Evolutionary conservation across 495 filamentous ascomycete species (phyloP).

Genomic region (Aspergillus heteromorphus): DNA sequence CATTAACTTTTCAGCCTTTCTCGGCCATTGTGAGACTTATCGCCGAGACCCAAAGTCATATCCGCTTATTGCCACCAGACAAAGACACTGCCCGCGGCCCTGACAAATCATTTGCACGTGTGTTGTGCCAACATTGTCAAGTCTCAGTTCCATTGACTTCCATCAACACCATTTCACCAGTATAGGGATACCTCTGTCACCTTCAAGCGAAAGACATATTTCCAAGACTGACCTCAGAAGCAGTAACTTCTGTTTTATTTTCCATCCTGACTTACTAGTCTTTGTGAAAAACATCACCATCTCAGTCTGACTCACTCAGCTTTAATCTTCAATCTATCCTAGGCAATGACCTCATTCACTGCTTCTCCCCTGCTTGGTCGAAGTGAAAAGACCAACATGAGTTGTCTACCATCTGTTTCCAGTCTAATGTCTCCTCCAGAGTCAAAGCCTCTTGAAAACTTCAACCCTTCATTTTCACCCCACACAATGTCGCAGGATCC

Average conservation of each 20-base stretch:
- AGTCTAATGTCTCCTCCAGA: slow-evolving; percentile 77
- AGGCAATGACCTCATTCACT: slow-evolving; percentile 26
- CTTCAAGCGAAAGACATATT: background rate
- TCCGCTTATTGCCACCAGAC: slow-evolving; percentile 31
- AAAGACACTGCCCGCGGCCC: slow-evolving; percentile 27
- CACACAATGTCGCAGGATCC: slow-evolving; percentile 26
- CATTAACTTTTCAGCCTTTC: slow-evolving; percentile 2
- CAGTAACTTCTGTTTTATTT: background rate
- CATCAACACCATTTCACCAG: slow-evolving; percentile 26
- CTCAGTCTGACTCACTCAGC: background rate
- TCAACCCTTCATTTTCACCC: slow-evolving; percentile 36
- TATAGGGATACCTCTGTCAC: slow-evolving; percentile 11
- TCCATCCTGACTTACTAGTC: background rate
- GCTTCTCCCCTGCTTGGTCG: slow-evolving; percentile 18
- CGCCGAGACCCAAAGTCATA: slow-evolving; percentile 16
- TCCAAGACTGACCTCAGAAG: slow-evolving; percentile 1
- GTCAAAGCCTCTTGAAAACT: slow-evolving; percentile 55
- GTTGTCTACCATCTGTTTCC: slow-evolving; percentile 46
- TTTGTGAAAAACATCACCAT: background rate
- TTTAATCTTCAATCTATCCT: background rate
- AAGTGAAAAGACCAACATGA: slow-evolving; percentile 36
- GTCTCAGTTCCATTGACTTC: slow-evolving; percentile 36
- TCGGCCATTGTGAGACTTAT: slow-evolving; percentile 20
- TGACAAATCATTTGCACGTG: slow-evolving; percentile 40
- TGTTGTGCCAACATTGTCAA: slow-evolving; percentile 22